A percentile compares a stretch with the other conserved stretches of the same genome.
Conservation (phyloP, 2,329 filamentous ascomycete genomes). For the Pseudogymnoascus sp. region DNA sequence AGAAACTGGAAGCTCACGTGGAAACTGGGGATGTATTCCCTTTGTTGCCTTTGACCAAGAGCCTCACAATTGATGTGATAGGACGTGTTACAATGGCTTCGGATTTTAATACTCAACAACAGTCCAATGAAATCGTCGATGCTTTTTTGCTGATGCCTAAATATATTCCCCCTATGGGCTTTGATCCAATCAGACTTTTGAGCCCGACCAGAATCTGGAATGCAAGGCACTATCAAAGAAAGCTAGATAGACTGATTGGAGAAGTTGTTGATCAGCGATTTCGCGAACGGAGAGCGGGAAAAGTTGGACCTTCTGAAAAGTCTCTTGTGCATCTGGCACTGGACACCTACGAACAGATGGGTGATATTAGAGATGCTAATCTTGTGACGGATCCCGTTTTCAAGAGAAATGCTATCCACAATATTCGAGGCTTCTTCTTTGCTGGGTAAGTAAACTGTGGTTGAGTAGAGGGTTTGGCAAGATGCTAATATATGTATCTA, state of each 20-base stretch:
- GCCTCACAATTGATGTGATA: slow-evolving; percentile 18
- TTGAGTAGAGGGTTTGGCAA: background rate
- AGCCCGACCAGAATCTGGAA: slow-evolving; percentile 12
- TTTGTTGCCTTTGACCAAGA: background rate
- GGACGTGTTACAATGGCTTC: slow-evolving; percentile 14
- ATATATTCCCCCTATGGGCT: background rate
- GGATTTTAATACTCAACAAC: slow-evolving; percentile 16
- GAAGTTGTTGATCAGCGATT: slow-evolving; percentile 15
- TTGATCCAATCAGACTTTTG: slow-evolving; percentile 11
- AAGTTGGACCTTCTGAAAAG: slow-evolving; percentile 14
- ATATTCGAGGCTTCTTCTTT: background rate
- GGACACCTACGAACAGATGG: slow-evolving; percentile 16
- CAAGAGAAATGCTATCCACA: slow-evolving; percentile 14
- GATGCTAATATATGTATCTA: slow-evolving; percentile 12
- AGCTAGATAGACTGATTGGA: slow-evolving; percentile 13
- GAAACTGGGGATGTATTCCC: slow-evolving; percentile 12
- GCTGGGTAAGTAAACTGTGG: slow-evolving; percentile 15
- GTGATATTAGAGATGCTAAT: background rate
- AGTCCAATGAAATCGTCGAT: slow-evolving; percentile 11
- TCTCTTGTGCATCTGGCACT: slow-evolving; percentile 17
- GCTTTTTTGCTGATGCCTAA: background rate
- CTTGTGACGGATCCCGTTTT: slow-evolving; percentile 13
- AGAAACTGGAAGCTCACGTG: slow-evolving; percentile 15
- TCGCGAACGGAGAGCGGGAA: background rate
- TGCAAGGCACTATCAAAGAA: slow-evolving; percentile 12